phyloP scores from a whole-genome alignment of 352 stramenopile species.

The Pythium aquatile region DNA sequence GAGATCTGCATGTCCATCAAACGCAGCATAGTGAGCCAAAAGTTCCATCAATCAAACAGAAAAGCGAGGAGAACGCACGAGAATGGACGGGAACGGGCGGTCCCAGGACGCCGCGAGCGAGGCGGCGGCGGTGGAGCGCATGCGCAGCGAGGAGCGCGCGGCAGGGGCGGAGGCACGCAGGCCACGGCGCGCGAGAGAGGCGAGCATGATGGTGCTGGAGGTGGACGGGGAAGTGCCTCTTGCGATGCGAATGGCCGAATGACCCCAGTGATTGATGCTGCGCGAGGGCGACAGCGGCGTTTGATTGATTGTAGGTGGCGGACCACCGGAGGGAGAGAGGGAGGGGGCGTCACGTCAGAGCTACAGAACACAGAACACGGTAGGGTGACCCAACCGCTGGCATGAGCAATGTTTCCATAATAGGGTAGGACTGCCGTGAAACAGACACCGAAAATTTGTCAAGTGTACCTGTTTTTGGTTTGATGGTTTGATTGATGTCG shows the following conservation, averaged over 20 bases:
- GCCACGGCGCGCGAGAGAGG: conserved; percentile 18
- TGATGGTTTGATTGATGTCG: neutral
- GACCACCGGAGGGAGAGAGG: neutral
- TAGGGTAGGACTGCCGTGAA: neutral
- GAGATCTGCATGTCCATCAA: conserved; percentile 46
- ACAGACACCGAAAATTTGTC: too few relatives aligned
- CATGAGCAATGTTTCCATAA: neutral
- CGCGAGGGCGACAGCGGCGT: neutral
- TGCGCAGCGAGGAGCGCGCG: conserved; percentile 19
- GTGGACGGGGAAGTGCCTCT: conserved; percentile 4
- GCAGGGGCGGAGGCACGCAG: conserved; percentile 14
- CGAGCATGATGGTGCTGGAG: conserved; percentile 7
- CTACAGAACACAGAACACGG: neutral
- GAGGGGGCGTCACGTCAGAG: neutral
- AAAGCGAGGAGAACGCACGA: conserved; percentile 42
- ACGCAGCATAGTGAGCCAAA: neutral
- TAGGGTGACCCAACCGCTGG: neutral
- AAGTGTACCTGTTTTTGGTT: neutral
- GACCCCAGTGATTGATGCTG: neutral
- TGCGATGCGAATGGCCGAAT: neutral
- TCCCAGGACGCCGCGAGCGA: conserved; percentile 74
- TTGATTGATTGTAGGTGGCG: conserved; percentile 1
- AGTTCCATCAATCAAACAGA: neutral
- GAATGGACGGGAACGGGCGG: conserved; percentile 71
- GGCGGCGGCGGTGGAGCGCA: conserved; percentile 39